phyloP scores from a whole-genome alignment of 1,284 basidiomycete genomes.

The Retiboletus fuscus region DNA sequence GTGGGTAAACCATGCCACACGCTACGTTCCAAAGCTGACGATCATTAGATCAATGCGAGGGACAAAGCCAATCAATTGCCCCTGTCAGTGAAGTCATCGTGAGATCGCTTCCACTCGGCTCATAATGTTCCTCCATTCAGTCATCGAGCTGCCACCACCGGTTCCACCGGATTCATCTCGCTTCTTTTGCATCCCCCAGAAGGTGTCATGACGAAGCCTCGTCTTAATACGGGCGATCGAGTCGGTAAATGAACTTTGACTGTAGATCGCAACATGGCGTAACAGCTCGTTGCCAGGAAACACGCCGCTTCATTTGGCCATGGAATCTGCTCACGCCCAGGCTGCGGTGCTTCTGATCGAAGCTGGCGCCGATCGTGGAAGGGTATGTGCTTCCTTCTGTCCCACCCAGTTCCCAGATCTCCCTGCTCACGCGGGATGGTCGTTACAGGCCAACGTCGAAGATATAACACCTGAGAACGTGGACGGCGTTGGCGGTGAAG shows the following conservation, averaged over 20 bases:
- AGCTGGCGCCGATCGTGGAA: slow-evolving; percentile 89
- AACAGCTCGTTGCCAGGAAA: slow-evolving; percentile 69
- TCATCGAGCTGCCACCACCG: slow-evolving; percentile 94
- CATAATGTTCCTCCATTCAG: slow-evolving; percentile 54
- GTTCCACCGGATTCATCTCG: slow-evolving; percentile 86
- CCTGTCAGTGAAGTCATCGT: slow-evolving; percentile 64
- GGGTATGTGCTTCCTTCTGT: slow-evolving; percentile 63
- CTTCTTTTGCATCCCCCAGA: slow-evolving; percentile 82
- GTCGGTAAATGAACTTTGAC: slow-evolving; percentile 66
- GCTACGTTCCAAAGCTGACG: slow-evolving; percentile 35
- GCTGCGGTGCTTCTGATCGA: slow-evolving; percentile 90
- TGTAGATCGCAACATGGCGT: slow-evolving; percentile 1
- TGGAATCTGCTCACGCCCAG: slow-evolving; percentile 94
- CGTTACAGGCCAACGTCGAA: slow-evolving; percentile 79
- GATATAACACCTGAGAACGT: slow-evolving; percentile 87
- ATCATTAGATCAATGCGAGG: slow-evolving; percentile 84
- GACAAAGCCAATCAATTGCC: slow-evolving; percentile 93
- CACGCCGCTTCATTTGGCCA: slow-evolving; percentile 94
- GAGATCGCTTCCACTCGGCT: slow-evolving; percentile 9
- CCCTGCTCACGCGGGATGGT: slow-evolving; percentile 31
- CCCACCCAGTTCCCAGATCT: slow-evolving; percentile 7
- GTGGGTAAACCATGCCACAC: slow-evolving; percentile 80
- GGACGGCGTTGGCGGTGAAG: slow-evolving; percentile 79
- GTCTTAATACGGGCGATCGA: slow-evolving; percentile 88
- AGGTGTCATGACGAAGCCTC: slow-evolving; percentile 75